Evolutionary conservation across 73 alveolate genomes (phyloP), one percentile per base, ranked within the genome.

Genomic region (Symbiodinium pilosum): DNA sequence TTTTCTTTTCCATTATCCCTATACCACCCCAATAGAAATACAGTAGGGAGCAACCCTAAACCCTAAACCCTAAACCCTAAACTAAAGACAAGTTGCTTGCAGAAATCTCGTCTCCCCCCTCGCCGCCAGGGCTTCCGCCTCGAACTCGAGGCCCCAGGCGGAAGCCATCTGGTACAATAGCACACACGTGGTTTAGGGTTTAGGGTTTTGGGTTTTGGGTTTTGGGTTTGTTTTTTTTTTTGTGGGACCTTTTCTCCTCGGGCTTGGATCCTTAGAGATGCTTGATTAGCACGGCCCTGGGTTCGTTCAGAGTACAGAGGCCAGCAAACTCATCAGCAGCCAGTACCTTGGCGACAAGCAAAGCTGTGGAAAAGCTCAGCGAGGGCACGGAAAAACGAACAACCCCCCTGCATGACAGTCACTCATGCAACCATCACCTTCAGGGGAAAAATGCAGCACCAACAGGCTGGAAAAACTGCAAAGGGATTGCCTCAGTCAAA

Each of bases 51-150:
- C n/a, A n/a, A n/a, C n/a, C n/a, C n/a, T n/a, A n/a, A n/a, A n/a
- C n/a, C n/a, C n/a, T n/a, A n/a, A n/a, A n/a, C n/a, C n/a, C n/a
- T n/a, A n/a, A n/a, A n/a, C n/a, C n/a, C n/a, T 47, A 47, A 14
- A 47, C 59, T 47, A 47, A 47, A 18, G 77, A 18, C 77, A 64
- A 64, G 38, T 18, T 39, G 71, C 97, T 88, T 91, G 97, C 97
- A 91, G 40, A 52, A 69, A 91, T 85, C 97, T 69, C 39, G 88
- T 68, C 44, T 91, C 97, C 41, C 97, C 77, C 44, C 71, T 87
- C n/a, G 97, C 97, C 77, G 97, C 97, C 39, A 91, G n/a, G 18
- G 97, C 97, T 40, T 91, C 97, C n/a, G 97, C 97, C 77, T 91
- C 97, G 77, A 91, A 91, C 87, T 91, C 97, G 81, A 91, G 83